Evolutionary conservation across 352 stramenopile genomes (phyloP).

Genomic region (Phytopythium sindhum): DNA sequence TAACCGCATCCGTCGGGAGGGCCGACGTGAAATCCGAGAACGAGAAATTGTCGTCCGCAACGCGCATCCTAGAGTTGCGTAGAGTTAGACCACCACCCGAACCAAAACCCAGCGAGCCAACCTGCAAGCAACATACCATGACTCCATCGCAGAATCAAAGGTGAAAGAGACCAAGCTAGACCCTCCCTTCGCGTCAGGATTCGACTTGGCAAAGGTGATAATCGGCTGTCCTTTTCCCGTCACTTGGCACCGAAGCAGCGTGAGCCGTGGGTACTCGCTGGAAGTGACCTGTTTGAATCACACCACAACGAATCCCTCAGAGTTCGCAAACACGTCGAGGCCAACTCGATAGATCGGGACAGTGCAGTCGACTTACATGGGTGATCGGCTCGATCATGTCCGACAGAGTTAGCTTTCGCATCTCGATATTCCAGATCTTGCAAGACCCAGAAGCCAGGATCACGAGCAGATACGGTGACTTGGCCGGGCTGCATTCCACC

Average conservation of each 20-base stretch:
- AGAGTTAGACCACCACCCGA: not conserved
- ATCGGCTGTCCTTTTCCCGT: constrained; percentile 69
- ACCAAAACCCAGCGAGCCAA: not conserved
- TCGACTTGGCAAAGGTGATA: constrained; percentile 79
- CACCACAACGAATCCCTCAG: not conserved
- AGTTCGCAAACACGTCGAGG: not conserved
- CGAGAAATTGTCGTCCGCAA: constrained; percentile 81
- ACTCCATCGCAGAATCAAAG: constrained; percentile 67
- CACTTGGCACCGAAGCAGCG: constrained; percentile 68
- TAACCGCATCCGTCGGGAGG: constrained; percentile 67
- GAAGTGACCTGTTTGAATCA: not conserved
- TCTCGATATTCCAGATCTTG: constrained; percentile 72
- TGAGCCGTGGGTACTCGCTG: constrained; percentile 38
- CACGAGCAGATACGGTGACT: constrained; percentile 71
- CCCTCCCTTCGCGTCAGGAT: constrained; percentile 34
- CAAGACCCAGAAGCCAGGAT: constrained; percentile 54
- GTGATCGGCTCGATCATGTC: constrained; percentile 68
- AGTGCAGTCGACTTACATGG: constrained; percentile 23
- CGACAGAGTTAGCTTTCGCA: constrained; percentile 44
- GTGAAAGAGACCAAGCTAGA: constrained; percentile 77
- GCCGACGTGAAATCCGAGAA: constrained; percentile 83
- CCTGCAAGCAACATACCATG: constrained; percentile 43
- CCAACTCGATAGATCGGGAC: too few species aligned
- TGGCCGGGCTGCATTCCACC: constrained; percentile 61
- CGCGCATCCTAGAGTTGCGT: constrained; percentile 54